Evolutionary conservation across 2,329 filamentous ascomycete species (phyloP).

Genomic region (Cladophialophora exuberans): DNA sequence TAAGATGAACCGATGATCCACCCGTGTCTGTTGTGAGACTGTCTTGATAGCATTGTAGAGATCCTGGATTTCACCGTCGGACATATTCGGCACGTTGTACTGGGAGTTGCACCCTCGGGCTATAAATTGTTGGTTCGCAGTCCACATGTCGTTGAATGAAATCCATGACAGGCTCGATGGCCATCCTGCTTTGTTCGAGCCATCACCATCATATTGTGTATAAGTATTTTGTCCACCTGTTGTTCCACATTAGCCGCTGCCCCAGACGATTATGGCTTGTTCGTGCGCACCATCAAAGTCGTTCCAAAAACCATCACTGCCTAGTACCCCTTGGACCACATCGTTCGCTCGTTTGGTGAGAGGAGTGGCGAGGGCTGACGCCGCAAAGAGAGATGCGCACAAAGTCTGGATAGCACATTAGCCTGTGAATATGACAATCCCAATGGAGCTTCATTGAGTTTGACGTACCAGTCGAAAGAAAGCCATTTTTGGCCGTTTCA

Average conservation of each 20-base stretch:
- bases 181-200: constrained; percentile 38
- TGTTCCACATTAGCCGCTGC: constrained; percentile 5
- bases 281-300: constrained; percentile 29
- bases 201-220: constrained; percentile 38
- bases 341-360: constrained; percentile 21
- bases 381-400: constrained; percentile 9
- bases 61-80: constrained; percentile 41
- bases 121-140: constrained; percentile 41
- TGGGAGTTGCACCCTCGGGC: constrained; percentile 41
- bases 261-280: neutral
- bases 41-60: constrained; percentile 44
- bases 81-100: constrained; percentile 41
- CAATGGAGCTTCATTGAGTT: neutral
- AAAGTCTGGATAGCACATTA: constrained; percentile 15
- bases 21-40: constrained; percentile 37
- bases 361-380: constrained; percentile 14
- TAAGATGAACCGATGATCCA: constrained; percentile 49
- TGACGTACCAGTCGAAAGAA: constrained; percentile 14
- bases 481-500: neutral
- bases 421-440: neutral
- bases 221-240: constrained; percentile 38
- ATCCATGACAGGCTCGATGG: constrained; percentile 37
- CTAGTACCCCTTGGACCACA: constrained; percentile 30
- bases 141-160: constrained; percentile 34
- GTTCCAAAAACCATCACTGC: constrained; percentile 31